Evolutionary conservation across 2,329 filamentous ascomycete species (phyloP).

Genomic region (Aspergillus pseudoglaucus): DNA sequence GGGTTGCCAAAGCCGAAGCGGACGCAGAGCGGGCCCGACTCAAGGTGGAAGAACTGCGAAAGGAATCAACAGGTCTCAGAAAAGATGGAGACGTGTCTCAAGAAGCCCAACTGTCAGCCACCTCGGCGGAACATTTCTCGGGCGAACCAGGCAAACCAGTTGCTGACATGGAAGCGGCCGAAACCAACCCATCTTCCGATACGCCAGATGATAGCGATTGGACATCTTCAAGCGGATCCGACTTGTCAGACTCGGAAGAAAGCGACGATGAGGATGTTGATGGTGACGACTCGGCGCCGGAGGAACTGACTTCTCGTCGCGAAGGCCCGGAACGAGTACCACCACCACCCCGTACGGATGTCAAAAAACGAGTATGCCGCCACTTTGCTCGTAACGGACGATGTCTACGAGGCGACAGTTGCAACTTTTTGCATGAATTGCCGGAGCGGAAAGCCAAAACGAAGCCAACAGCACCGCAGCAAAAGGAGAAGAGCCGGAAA

Average conservation of each 20-base stretch:
- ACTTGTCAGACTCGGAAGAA: constrained; percentile 18
- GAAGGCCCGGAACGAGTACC: constrained; percentile 34
- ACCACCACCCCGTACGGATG: constrained; percentile 30
- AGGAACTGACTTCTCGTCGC: constrained; percentile 36
- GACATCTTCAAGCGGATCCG: constrained; percentile 34
- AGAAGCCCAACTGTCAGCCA: background rate
- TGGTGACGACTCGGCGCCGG: constrained; percentile 30
- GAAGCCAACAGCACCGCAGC: constrained; percentile 10
- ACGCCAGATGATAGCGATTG: constrained; percentile 25
- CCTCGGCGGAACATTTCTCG: background rate
- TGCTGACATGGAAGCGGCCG: background rate
- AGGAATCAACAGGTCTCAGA: constrained; percentile 11
- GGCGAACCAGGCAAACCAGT: background rate
- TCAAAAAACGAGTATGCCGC: constrained; percentile 30
- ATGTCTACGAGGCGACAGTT: constrained; percentile 37
- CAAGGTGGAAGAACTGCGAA: constrained; percentile 26
- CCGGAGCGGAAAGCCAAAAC: constrained; percentile 22
- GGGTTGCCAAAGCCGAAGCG: constrained; percentile 39
- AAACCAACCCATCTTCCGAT: constrained; percentile 10
- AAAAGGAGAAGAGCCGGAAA: constrained; percentile 29
- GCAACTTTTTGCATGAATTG: constrained; percentile 37
- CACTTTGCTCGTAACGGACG: constrained; percentile 36
- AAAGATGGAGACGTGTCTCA: too few relatives aligned
- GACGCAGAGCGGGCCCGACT: constrained; percentile 34
- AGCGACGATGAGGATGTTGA: constrained; percentile 11